Percentiles rank a stretch among this genome's conserved stretches.
Evolutionary conservation across 1,139 yeast species (phyloP).

Genomic region (Hansenula sp.): DNA sequence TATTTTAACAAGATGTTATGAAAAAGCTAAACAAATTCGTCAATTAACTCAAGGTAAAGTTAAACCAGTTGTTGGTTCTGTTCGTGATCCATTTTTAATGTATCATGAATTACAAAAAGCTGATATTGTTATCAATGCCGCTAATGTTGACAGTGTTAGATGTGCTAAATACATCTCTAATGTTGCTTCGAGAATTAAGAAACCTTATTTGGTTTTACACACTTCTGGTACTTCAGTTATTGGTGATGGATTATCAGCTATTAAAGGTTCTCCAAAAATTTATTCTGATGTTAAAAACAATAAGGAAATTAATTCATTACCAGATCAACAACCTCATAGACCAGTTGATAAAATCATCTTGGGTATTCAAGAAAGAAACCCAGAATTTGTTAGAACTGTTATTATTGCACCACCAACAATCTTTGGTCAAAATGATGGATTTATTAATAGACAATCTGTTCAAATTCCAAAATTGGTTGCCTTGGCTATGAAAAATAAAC

Average conservation of each 20-base stretch:
- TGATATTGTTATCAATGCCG: conserved; percentile 34
- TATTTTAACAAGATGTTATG: conserved; percentile 16
- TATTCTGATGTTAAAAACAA: conserved; percentile 29
- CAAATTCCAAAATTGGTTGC: conserved; percentile 31
- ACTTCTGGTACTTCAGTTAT: conserved; percentile 31
- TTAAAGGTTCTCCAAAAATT: conserved; percentile 23
- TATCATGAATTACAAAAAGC: conserved; percentile 22
- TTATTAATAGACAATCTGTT: conserved; percentile 28
- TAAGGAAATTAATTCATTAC: conserved; percentile 28
- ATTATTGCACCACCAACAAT: conserved; percentile 8
- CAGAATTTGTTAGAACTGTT: conserved; percentile 5
- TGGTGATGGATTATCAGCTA: neutral
- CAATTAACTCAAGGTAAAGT: conserved; percentile 20
- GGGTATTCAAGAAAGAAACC: conserved; percentile 24
- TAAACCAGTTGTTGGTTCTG: conserved; percentile 22
- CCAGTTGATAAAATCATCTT: conserved; percentile 33
- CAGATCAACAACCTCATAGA: conserved; percentile 33
- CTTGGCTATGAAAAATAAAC: conserved; percentile 14
- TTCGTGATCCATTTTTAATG: conserved; percentile 25
- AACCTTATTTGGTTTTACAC: conserved; percentile 31
- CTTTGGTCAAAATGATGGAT: conserved; percentile 25
- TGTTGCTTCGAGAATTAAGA: conserved; percentile 23
- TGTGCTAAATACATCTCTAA: conserved; percentile 20
- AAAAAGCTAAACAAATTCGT: conserved; percentile 24
- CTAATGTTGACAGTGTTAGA: conserved; percentile 33